phyloP scores from a whole-genome alignment of 495 filamentous ascomycete genomes.

The Aspergillus coremiiformis region DNA sequence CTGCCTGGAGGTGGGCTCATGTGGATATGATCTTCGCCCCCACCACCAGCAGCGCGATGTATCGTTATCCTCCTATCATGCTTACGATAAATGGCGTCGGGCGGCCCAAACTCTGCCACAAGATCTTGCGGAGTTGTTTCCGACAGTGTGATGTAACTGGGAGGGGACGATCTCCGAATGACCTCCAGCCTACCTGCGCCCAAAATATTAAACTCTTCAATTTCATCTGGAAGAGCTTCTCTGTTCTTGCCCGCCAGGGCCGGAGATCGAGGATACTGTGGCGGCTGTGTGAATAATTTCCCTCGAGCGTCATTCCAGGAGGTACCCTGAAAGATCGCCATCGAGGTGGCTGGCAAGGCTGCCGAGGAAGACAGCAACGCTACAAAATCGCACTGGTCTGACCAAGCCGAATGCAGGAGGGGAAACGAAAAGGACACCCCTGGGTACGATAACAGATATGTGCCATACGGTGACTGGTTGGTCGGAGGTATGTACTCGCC shows the following conservation, averaged over 20 bases:
- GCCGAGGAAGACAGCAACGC: slow-evolving; percentile 73
- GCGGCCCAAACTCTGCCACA: slow-evolving; percentile 80
- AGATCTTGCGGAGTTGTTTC: slow-evolving; percentile 86
- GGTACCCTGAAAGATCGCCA: slow-evolving; percentile 81
- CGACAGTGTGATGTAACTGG: slow-evolving; percentile 63
- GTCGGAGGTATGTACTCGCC: slow-evolving; percentile 75
- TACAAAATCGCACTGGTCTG: slow-evolving; percentile 75
- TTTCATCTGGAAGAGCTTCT: slow-evolving; percentile 65
- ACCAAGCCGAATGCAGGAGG: slow-evolving; percentile 67
- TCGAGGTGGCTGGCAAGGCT: slow-evolving; percentile 64
- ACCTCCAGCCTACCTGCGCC: slow-evolving; percentile 71
- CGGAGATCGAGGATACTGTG: slow-evolving; percentile 57
- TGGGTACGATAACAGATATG: slow-evolving; percentile 86
- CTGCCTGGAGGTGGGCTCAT: slow-evolving; percentile 38
- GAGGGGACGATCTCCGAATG: slow-evolving; percentile 50
- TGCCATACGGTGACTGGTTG: slow-evolving; percentile 47
- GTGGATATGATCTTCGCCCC: slow-evolving; percentile 35
- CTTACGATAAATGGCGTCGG: slow-evolving; percentile 92
- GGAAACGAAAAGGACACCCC: slow-evolving; percentile 90
- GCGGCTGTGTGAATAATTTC: slow-evolving; percentile 64
- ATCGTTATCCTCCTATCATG: slow-evolving; percentile 88
- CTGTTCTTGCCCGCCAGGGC: slow-evolving; percentile 51
- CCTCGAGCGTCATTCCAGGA: slow-evolving; percentile 80
- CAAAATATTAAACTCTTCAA: slow-evolving; percentile 68
- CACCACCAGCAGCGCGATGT: slow-evolving; percentile 46